A percentile compares a stretch with the other conserved stretches of the same genome.
Conservation (phyloP, 2,329 filamentous ascomycete genomes). For the Escovopsis sp. region DNA sequence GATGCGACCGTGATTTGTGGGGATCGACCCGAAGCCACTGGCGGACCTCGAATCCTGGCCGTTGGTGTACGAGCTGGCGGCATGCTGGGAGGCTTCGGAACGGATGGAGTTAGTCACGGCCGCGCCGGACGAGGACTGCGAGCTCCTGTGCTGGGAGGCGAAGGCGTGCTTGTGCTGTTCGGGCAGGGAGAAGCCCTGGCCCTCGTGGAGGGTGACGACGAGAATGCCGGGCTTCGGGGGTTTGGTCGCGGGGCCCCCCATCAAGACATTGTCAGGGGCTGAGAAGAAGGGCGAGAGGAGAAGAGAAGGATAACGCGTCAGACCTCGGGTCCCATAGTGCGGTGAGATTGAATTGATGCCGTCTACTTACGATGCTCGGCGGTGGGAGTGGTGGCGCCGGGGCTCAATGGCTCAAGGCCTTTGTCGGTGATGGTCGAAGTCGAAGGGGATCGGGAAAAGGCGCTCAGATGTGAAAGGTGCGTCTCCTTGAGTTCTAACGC, state of each 20-base stretch:
- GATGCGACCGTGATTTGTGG: constrained; percentile 89
- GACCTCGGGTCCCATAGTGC: neutral
- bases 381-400: constrained; percentile 41
- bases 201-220: constrained; percentile 93
- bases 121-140: constrained; percentile 51
- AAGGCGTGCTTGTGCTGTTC: constrained; percentile 74
- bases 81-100: constrained; percentile 41
- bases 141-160: constrained; percentile 56
- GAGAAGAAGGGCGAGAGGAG: constrained; percentile 6
- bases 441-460: constrained; percentile 83
- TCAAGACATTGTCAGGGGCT: constrained; percentile 76
- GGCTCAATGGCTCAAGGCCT: constrained; percentile 42
- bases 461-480: constrained; percentile 78
- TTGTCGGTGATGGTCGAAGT: constrained; percentile 73
- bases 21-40: constrained; percentile 68
- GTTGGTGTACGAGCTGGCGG: constrained; percentile 48
- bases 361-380: constrained; percentile 66
- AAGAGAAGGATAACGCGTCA: neutral
- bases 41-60: constrained; percentile 45
- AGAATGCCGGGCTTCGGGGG: constrained; percentile 85
- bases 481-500: constrained; percentile 75
- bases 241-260: constrained; percentile 52
- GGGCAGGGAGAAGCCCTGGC: constrained; percentile 78
- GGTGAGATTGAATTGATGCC: constrained; percentile 11
- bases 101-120: constrained; percentile 36